Percentiles rank a stretch among this genome's conserved stretches.
These are phyloP conservation scores for Penstemon barbatus DNA, from an alignment of 257 asterid genomes.

Conservation along the genomic window DNA sequence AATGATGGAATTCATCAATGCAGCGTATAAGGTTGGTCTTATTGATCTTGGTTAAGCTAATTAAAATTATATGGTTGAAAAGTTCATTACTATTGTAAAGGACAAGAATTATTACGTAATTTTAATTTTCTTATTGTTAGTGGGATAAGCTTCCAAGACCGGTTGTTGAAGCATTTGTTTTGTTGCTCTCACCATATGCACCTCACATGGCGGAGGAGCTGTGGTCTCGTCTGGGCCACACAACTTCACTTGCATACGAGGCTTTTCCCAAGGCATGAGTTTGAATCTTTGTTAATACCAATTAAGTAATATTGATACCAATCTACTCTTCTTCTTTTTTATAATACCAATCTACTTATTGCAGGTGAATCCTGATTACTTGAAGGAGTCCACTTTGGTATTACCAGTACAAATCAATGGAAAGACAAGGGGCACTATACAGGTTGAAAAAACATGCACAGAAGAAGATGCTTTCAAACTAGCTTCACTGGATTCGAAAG, in stretches of 20 bases:
- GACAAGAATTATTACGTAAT: slow-evolving; percentile 11
- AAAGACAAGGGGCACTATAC: slow-evolving; percentile 90
- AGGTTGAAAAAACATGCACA: slow-evolving; percentile 70
- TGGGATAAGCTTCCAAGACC: slow-evolving; percentile 91
- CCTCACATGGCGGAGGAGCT: slow-evolving; percentile 99
- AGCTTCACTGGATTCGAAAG: slow-evolving; percentile 70
- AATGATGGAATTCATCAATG: slow-evolving; percentile 97
- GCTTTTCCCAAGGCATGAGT: slow-evolving; percentile 75
- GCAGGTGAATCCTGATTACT: slow-evolving; percentile 78
- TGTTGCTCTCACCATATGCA: slow-evolving; percentile 92
- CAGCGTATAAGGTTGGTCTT: slow-evolving; percentile 77
- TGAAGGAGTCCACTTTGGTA: slow-evolving; percentile 63
- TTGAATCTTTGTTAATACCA: neutral
- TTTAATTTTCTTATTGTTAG: slow-evolving; percentile 41
- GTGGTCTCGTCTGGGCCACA: slow-evolving; percentile 86
- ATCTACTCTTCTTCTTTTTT: no score
- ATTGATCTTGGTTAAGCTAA: no score
- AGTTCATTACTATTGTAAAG: neutral
- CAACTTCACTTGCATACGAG: slow-evolving; percentile 68
- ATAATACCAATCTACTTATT: slow-evolving; percentile 5
- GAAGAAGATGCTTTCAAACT: slow-evolving; percentile 77
- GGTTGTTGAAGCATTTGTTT: slow-evolving; percentile 61
- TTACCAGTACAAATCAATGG: slow-evolving; percentile 93
- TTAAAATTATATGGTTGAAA: neutral
- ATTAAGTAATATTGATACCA: no score